phyloP scores from a whole-genome alignment of 306 rosid species.

The Dalbergia cultrata region DNA sequence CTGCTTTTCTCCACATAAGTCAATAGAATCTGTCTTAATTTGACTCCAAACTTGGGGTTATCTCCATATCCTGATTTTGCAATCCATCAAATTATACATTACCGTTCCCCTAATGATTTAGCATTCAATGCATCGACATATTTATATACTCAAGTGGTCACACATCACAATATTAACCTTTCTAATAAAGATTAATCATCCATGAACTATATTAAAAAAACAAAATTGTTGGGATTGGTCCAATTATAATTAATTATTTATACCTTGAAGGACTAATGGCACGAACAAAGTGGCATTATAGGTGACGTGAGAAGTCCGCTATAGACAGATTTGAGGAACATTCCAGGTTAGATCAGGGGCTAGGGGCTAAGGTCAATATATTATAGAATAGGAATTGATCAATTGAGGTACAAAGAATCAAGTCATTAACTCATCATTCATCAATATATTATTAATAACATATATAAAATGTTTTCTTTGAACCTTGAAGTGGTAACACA shows the following conservation, averaged over 20 bases:
- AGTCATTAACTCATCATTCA: slow-evolving; percentile 14
- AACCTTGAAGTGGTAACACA: slow-evolving; percentile 29
- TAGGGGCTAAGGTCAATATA: slow-evolving; percentile 21
- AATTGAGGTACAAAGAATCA: slow-evolving; percentile 40
- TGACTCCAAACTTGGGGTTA: slow-evolving; percentile 34
- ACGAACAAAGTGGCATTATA: not conserved
- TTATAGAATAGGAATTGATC: slow-evolving; percentile 4
- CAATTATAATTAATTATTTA: not conserved
- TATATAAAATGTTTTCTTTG: slow-evolving; percentile 26
- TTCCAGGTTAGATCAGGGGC: slow-evolving; percentile 55
- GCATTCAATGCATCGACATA: slow-evolving; percentile 43
- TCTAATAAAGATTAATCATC: slow-evolving; percentile 7
- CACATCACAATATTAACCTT: slow-evolving; percentile 37
- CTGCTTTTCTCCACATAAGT: not conserved
- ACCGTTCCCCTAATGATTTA: slow-evolving; percentile 28
- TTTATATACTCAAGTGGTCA: not conserved
- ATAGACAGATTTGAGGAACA: slow-evolving; percentile 58
- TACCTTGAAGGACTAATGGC: slow-evolving; percentile 19
- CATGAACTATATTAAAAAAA: not conserved
- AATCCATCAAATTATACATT: slow-evolving; percentile 24
- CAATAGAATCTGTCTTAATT: slow-evolving; percentile 23
- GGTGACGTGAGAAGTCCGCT: slow-evolving; percentile 16
- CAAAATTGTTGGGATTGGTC: slow-evolving; percentile 23
- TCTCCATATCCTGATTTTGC: slow-evolving; percentile 17
- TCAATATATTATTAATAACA: not conserved